phyloP scores from a whole-genome alignment of 768 basidiomycete genomes.

The Amyloporia xantha region DNA sequence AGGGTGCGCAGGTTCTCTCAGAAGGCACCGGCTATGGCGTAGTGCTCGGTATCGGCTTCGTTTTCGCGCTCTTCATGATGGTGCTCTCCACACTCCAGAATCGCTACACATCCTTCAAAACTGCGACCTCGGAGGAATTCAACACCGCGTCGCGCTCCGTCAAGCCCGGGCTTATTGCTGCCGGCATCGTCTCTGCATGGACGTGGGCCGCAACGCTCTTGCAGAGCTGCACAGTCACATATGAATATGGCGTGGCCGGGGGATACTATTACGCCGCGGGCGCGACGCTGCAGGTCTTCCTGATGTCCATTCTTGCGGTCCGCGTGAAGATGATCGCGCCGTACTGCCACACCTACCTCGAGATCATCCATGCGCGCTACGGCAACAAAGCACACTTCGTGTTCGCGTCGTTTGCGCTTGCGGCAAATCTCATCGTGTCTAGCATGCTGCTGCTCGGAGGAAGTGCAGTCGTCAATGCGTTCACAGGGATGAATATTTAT shows the following conservation, averaged over 20 bases:
- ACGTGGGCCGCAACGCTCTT: slow-evolving; percentile 1
- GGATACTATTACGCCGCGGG: slow-evolving; percentile 38
- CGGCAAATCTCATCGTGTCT: slow-evolving; percentile 10
- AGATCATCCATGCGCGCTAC: slow-evolving; percentile 40
- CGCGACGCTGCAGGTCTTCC: slow-evolving; percentile 40
- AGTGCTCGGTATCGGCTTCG: slow-evolving; percentile 61
- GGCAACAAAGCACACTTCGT: slow-evolving; percentile 36
- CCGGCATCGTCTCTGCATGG: slow-evolving; percentile 34
- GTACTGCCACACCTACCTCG: slow-evolving; percentile 44
- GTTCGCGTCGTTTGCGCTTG: slow-evolving; percentile 42
- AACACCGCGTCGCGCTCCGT: slow-evolving; percentile 70
- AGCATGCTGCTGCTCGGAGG: slow-evolving; percentile 7
- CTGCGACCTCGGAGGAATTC: slow-evolving; percentile 70
- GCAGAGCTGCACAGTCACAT: slow-evolving; percentile 1
- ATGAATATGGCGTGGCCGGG: not conserved
- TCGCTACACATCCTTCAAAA: slow-evolving; percentile 71
- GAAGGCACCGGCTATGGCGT: not conserved
- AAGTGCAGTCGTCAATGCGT: slow-evolving; percentile 2
- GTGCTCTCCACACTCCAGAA: slow-evolving; percentile 67
- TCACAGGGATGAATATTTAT: slow-evolving; percentile 3
- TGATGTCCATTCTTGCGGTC: slow-evolving; percentile 39
- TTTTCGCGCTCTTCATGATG: slow-evolving; percentile 75
- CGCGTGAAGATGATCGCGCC: slow-evolving; percentile 49
- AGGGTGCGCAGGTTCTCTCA: not conserved
- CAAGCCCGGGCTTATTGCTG: slow-evolving; percentile 83